phyloP scores from a whole-genome alignment of 75 land plant species.

The Azolla pinnata region DNA sequence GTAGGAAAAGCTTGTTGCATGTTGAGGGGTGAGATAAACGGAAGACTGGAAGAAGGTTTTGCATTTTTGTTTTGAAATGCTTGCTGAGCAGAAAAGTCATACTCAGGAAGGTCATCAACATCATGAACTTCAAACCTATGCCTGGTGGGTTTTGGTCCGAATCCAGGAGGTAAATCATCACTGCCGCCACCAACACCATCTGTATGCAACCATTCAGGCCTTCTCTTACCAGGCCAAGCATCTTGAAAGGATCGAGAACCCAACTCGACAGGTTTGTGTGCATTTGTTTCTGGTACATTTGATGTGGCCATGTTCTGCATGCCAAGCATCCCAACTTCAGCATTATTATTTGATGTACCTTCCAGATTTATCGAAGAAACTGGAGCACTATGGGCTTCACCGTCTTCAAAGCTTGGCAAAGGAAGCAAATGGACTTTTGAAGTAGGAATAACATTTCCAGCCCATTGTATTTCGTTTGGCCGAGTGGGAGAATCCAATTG shows the following conservation, averaged over 20 bases:
- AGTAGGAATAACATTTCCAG: conserved; percentile 3
- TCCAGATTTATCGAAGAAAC: background rate
- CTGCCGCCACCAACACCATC: conserved; percentile 22
- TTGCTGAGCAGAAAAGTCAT: conserved; percentile 39
- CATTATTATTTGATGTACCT: conserved; percentile 7
- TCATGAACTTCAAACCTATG: conserved; percentile 25
- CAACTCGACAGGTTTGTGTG: background rate
- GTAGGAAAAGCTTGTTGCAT: background rate
- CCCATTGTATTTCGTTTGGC: conserved; percentile 13
- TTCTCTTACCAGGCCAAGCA: background rate
- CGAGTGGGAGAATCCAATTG: conserved; percentile 31
- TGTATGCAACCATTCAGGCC: background rate
- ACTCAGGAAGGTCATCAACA: conserved; percentile 91
- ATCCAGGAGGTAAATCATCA: conserved; percentile 89
- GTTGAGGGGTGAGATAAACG: background rate
- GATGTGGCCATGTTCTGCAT: too few relatives aligned
- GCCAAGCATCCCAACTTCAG: background rate
- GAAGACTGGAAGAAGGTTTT: background rate
- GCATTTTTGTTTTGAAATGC: too few relatives aligned
- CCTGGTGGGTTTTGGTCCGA: conserved; percentile 41
- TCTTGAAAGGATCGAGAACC: background rate
- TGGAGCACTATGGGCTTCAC: background rate
- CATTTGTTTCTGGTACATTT: too few relatives aligned
- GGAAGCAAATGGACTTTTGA: background rate
- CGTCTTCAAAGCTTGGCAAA: background rate